Evolutionary conservation across 768 basidiomycete species (phyloP).

Genomic region (Panus rudis): DNA sequence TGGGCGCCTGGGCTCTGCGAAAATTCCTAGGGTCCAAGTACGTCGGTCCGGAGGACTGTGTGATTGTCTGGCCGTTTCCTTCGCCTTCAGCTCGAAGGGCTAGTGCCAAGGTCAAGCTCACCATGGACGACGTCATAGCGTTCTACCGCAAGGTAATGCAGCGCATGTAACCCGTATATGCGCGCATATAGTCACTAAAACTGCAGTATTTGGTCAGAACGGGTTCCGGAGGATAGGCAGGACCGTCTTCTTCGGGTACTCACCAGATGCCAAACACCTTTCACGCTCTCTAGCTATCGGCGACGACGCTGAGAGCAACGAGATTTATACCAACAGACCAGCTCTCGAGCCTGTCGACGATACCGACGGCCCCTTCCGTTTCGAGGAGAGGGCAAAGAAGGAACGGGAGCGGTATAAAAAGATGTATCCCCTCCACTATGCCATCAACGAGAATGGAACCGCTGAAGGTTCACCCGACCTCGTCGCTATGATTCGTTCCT

Average conservation of each 20-base stretch:
- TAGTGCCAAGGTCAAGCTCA: no score
- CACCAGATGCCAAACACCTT: conserved; percentile 8
- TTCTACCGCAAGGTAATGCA: conserved; percentile 13
- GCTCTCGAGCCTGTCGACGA: not conserved
- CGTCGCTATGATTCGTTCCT: conserved; percentile 5
- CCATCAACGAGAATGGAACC: conserved; percentile 1
- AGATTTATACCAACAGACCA: not conserved
- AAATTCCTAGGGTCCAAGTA: conserved; percentile 5
- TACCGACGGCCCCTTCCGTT: not conserved
- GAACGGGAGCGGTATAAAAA: not conserved
- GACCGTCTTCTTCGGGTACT: conserved; percentile 12
- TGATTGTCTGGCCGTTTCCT: conserved; percentile 13
- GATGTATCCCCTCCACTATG: conserved; percentile 9
- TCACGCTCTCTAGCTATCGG: conserved; percentile 7
- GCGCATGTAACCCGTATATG: not conserved
- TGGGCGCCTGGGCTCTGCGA: conserved; percentile 9
- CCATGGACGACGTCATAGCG: not conserved
- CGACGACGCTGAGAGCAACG: conserved; percentile 8
- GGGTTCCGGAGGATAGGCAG: conserved; percentile 15
- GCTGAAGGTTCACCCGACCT: not conserved
- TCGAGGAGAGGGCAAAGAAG: not conserved
- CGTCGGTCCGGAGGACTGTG: conserved; percentile 2
- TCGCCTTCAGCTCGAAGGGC: conserved; percentile 1
- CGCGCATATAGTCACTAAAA: not conserved
- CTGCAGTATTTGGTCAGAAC: conserved; percentile 11